Evolutionary conservation across 2,329 filamentous ascomycete genomes (phyloP), one percentile per base, ranked within the genome.

Genomic region (Periconia macrospinosa): DNA sequence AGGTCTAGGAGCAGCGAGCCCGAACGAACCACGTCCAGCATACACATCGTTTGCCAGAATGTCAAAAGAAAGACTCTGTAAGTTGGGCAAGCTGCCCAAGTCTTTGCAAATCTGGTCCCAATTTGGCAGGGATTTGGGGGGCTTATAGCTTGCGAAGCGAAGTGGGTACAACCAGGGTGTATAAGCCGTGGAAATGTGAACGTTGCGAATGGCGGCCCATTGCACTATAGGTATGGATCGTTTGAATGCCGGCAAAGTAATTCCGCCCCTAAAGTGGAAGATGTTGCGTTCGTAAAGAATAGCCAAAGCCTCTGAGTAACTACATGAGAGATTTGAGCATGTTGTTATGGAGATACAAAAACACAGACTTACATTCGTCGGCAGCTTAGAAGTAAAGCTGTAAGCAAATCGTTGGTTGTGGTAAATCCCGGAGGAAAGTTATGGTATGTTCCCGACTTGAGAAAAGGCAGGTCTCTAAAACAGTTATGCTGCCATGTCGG

Each of bases 401-500:
- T 27, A 8, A 27, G 23, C 8, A 8, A 27, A 27, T 27, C 23
- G 23, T 27, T 8, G 23, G 23, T 27, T 27, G 23, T 27, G 23
- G 23, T 27, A 27, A 8, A 27, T 27, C 23, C 23, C 8, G 23
- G 23, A 8, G 8, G 23, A 3, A 27, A 5, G 23, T 27, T 5
- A 8, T 3, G 8, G 23, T 8, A 27, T 8, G 5, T 27, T 27
- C 23, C 23, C 23, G 3, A 3, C 5, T 8, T 3, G 5, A 27
- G 3, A 27, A 27, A 3, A 27, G 23, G 23, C 8, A 5, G 3
- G 3, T 27, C 23, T 8, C 23, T 8, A 8, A 42, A 55, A 33
- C 53, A 55, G 17, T 17, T 19, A 42, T 55, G 53, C 30, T 55
- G 53, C 53, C 53, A 55, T n/a, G 44, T 55, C 9, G 53, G 49